These are phyloP conservation scores for Aspergillus egyptiacus DNA, from an alignment of 495 filamentous ascomycete species.

Conservation along the genomic window DNA sequence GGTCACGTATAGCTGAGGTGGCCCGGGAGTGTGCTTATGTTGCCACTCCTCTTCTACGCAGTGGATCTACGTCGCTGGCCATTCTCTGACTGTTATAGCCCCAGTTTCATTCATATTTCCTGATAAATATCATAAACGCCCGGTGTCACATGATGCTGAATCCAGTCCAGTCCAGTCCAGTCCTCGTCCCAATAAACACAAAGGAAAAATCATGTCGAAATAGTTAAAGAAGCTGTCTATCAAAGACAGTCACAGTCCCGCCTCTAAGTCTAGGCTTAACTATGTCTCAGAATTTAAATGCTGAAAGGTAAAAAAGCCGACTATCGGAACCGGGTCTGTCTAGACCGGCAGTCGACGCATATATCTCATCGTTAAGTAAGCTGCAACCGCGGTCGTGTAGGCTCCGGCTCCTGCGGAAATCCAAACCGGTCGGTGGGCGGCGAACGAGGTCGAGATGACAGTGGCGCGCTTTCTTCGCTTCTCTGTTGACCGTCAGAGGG, in stretches of 20 bases:
- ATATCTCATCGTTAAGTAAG: slow-evolving; percentile 36
- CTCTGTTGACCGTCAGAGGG: slow-evolving; percentile 14
- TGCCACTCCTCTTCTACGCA: background rate
- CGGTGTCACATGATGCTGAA: background rate
- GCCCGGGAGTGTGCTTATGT: background rate
- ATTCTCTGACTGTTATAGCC: background rate
- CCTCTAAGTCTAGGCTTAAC: slow-evolving; percentile 9
- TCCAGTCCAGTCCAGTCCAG: background rate
- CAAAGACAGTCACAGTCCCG: slow-evolving; percentile 6
- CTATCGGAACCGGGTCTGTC: background rate
- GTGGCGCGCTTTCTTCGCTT: slow-evolving; percentile 29
- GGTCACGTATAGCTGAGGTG: background rate
- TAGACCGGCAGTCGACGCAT: slow-evolving; percentile 21
- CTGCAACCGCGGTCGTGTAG: slow-evolving; percentile 37
- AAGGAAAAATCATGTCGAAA: background rate
- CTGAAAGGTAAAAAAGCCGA: background rate
- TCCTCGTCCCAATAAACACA: background rate
- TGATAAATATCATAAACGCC: background rate
- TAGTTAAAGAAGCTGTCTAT: slow-evolving; percentile 3
- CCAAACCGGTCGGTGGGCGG: slow-evolving; percentile 40
- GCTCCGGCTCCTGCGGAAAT: slow-evolving; percentile 32
- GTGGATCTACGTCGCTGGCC: background rate
- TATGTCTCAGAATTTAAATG: background rate
- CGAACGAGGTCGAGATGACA: slow-evolving; percentile 34
- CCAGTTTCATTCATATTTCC: background rate